Base-by-base conservation (phyloP, 1,139 yeast genomes). In the Kodamaea suecica region DNA sequence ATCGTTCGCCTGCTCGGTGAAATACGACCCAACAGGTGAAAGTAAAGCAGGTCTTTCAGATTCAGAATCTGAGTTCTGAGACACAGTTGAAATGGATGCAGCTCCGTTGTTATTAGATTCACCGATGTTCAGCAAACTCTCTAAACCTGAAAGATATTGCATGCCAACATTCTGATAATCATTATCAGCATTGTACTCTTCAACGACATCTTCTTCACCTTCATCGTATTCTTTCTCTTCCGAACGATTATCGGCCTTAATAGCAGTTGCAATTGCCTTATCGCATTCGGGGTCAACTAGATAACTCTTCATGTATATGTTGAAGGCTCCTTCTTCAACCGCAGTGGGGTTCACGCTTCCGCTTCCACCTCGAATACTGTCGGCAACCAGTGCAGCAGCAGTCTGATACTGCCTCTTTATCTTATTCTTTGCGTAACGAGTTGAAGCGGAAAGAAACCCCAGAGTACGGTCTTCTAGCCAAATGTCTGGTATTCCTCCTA, bases 401-500 rank as follows among this genome's bases (percentile, higher is more conserved):
- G 38, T 20, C 17, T 27, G 40, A 40, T 51, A 46, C 21, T 37
- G 41, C 33, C 40, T 45, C 34, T 36, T 39, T 7, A 53, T 43
- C 30, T 43, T 40, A 11, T 32, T 37, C 36, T 45, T 52, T 6
- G 52, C 47, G n/a, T 34, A 33, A 13, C 35, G 40, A 3, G 50
- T 36, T 4, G 49, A 31, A 4, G 47, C 28, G 6, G 39, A 30
- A 4, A 53, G 26, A 10, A 53, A 29, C n/a, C 48, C 44, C 47
- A 46, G 47, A 49, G 52, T 38, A 38, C 55, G 25, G 51, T 57
- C 50, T 60, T 63, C 52, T 29, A 70, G 54, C 94, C 94, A 85
- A 13, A 75, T 61, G 14, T 61, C 58, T 0, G 95, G 95, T 2
- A 82, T 57, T 0, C 73, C 70, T 0, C 95, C 95, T 3, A 87